Base-by-base conservation (phyloP, 306 rosid genomes). In the Quercus ilex region DNA sequence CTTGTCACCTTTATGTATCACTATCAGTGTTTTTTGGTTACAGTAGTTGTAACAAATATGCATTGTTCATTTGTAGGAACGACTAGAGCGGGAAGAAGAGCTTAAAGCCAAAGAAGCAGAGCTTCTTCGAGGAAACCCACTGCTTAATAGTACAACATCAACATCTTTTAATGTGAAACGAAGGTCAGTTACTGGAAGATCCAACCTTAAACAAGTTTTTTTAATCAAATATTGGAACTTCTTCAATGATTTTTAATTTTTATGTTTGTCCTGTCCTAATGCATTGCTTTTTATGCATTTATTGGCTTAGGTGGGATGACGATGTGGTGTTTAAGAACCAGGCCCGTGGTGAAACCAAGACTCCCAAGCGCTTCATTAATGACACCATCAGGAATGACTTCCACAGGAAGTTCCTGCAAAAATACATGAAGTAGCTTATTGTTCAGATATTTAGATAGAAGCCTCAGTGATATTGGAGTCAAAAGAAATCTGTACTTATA, bases 311-410 rank as follows among this genome's bases (percentile, higher is more conserved):
- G 87, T 91, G 97, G 97, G 98, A 93, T 78, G 98, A 93, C 80
- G 98, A 90, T 31, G 97, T 91, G 83, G 98, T 93, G 79, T 93
- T 93, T 74, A 93, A 93, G 87, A 93, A 93, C 77, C 98, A 93
- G 83, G 88, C 98, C 60, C 97, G 97, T 3, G 98, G 97, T 21
- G 99, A 95, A 83, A 87, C 92, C 74, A 96, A 96, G 89, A 57
- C 80, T 7, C 89, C 97, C 3, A 93, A 96, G 88, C 96, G 98
- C 81, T 95, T 93, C 85, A 91, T 92, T 74, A 95, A 95, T 8
- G 99, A 93, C 79, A 95, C 99, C 15, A 94, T 93, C 77, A 88
- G 98, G 87, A 93, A 87, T 56, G 99, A 96, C 85, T 96, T 96
- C 72, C 99, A 96, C 74, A 76, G 98, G 81, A 95, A 95, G 41